Conservation (phyloP, 768 basidiomycete genomes). For the Boletus tomentosulus region DNA sequence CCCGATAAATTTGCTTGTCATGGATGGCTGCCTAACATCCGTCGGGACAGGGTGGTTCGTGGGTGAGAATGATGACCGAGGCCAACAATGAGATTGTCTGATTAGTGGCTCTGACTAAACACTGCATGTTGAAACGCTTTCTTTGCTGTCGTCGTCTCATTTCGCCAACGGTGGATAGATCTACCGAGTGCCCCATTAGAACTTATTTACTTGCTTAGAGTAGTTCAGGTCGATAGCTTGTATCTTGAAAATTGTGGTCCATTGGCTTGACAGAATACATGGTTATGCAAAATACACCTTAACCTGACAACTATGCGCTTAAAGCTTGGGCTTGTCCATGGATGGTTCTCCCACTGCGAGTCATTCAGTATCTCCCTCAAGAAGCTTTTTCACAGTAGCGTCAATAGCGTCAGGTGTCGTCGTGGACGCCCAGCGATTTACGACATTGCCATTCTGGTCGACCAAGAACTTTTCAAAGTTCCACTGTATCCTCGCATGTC, state of each 20-base stretch:
- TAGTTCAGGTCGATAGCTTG: neutral
- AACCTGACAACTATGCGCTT: neutral
- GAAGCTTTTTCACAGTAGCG: constrained; percentile 56
- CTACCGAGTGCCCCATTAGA: no score
- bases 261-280: neutral
- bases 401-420: constrained; percentile 67
- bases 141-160: no score
- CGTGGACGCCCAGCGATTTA: constrained; percentile 72
- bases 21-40: neutral
- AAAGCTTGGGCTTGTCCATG: constrained; percentile 13
- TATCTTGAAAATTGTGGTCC: neutral
- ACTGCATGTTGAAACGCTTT: neutral
- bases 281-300: neutral
- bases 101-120: constrained; percentile 1
- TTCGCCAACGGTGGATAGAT: no score
- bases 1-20: neutral
- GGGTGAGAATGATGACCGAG: neutral
- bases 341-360: constrained; percentile 1
- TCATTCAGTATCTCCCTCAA: constrained; percentile 29
- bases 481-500: constrained; percentile 47
- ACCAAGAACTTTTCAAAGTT: constrained; percentile 91
- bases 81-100: neutral
- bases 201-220: no score
- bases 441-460: constrained; percentile 71
- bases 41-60: neutral